Conservation (phyloP, 2,329 filamentous ascomycete species). For the Aspergillaceae sp. region DNA sequence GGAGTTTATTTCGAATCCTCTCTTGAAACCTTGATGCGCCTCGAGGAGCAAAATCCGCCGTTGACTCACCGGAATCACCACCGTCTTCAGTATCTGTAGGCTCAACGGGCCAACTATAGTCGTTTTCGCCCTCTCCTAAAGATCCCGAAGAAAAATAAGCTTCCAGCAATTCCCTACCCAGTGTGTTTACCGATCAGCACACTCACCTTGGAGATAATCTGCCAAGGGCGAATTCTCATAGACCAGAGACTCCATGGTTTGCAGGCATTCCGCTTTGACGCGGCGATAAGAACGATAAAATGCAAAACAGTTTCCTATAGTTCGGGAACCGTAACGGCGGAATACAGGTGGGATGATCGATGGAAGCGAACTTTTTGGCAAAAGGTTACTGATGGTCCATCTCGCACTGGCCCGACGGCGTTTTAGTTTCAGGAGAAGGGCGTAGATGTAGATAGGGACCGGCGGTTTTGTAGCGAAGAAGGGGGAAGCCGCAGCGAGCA, state of each 20-base stretch:
- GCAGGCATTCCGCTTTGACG: conserved; percentile 21
- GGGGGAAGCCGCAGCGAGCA: neutral
- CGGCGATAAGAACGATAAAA: neutral
- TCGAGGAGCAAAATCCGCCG: conserved; percentile 42
- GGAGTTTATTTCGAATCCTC: conserved; percentile 42
- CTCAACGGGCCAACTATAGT: conserved; percentile 31
- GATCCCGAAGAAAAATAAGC: conserved; percentile 5
- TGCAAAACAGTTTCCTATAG: neutral
- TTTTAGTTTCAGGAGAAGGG: conserved; percentile 1
- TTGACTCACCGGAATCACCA: conserved; percentile 19
- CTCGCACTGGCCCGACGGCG: neutral
- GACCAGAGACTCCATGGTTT: conserved; percentile 74
- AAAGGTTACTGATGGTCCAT: neutral
- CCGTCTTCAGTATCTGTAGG: conserved; percentile 15
- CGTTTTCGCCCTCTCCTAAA: conserved; percentile 39
- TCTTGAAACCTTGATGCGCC: conserved; percentile 42
- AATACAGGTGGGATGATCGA: neutral
- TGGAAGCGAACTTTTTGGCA: neutral
- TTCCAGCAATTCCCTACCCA: neutral
- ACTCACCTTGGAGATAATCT: conserved; percentile 76
- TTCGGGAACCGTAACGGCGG: neutral
- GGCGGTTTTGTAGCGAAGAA: neutral
- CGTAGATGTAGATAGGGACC: neutral
- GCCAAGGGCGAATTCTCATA: conserved; percentile 81
- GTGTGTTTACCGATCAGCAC: conserved; percentile 5